Evolutionary conservation across 495 filamentous ascomycete genomes (phyloP).

Genomic region (Hyaloscypha bicolor): DNA sequence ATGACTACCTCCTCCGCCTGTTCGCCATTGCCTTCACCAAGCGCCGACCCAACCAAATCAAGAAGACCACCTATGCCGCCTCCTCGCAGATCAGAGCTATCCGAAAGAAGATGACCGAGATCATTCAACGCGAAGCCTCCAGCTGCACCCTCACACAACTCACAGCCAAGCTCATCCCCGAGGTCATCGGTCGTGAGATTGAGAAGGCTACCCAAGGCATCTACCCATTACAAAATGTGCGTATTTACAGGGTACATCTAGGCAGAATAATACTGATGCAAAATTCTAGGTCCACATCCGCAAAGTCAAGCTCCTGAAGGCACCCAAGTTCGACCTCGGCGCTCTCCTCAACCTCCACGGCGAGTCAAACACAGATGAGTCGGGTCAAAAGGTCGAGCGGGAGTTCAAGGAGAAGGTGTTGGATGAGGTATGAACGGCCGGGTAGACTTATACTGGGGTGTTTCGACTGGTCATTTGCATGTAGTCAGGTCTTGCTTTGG

Average conservation of each 20-base stretch:
- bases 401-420: slow-evolving; percentile 98
- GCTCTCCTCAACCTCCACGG: slow-evolving; percentile 93
- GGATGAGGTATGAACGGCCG: slow-evolving; percentile 78
- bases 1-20: slow-evolving; percentile 97
- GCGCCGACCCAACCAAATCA: slow-evolving; percentile 97
- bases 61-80: slow-evolving; percentile 98
- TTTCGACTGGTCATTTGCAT: slow-evolving; percentile 43
- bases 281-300: slow-evolving; percentile 89
- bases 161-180: slow-evolving; percentile 95
- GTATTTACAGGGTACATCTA: slow-evolving; percentile 37
- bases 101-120: slow-evolving; percentile 99
- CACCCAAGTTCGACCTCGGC: slow-evolving; percentile 98
- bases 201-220: slow-evolving; percentile 99
- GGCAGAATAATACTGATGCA: slow-evolving; percentile 34
- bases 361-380: slow-evolving; percentile 93
- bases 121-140: slow-evolving; percentile 93
- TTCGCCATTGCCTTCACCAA: slow-evolving; percentile 99
- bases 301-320: slow-evolving; percentile 98
- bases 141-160: slow-evolving; percentile 93
- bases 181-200: slow-evolving; percentile 99
- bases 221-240: slow-evolving; percentile 97
- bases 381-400: slow-evolving; percentile 96
- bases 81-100: slow-evolving; percentile 96
- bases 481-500: slow-evolving; percentile 53
- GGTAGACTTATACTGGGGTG: slow-evolving; percentile 40